These are phyloP conservation scores for Komagataella kurtzmanii DNA, from an alignment of 805 yeast genomes.

Conservation along the genomic window DNA sequence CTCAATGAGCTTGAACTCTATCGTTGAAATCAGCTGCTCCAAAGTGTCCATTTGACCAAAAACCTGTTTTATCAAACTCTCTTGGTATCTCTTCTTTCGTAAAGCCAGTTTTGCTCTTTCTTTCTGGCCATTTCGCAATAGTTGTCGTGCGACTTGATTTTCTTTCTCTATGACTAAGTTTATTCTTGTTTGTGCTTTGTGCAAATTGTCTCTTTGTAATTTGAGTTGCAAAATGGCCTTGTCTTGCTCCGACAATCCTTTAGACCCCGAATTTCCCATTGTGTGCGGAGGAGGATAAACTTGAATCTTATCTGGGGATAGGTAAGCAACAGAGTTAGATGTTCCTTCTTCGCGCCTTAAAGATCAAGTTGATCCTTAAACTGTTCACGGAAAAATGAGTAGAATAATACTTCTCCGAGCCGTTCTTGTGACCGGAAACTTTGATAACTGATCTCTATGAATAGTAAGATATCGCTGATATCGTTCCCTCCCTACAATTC, in stretches of 20 bases:
- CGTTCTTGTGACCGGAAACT: neutral
- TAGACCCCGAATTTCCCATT: constrained; percentile 19
- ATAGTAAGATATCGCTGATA: too few relatives aligned
- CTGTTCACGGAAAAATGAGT: neutral
- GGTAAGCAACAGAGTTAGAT: neutral
- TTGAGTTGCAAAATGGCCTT: constrained; percentile 78
- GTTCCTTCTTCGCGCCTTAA: neutral
- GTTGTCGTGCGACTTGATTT: constrained; percentile 40
- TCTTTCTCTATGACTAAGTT: constrained; percentile 47
- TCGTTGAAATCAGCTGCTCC: constrained; percentile 64
- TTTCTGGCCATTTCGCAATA: constrained; percentile 37
- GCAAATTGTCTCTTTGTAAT: constrained; percentile 74
- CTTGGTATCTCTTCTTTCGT: constrained; percentile 72
- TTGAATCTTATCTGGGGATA: neutral
- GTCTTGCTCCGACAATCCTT: constrained; percentile 63
- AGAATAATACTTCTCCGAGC: neutral
- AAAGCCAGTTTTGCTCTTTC: constrained; percentile 56
- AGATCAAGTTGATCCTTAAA: neutral
- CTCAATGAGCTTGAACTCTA: constrained; percentile 85
- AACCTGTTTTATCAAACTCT: constrained; percentile 53
- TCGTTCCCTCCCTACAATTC: neutral
- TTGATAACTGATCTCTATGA: too few relatives aligned
- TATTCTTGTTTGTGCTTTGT: constrained; percentile 55
- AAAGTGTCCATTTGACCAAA: constrained; percentile 67
- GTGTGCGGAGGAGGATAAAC: neutral